These are phyloP conservation scores for Piper betle DNA, from an alignment of 164 flowering plant species.

Conservation along the genomic window DNA sequence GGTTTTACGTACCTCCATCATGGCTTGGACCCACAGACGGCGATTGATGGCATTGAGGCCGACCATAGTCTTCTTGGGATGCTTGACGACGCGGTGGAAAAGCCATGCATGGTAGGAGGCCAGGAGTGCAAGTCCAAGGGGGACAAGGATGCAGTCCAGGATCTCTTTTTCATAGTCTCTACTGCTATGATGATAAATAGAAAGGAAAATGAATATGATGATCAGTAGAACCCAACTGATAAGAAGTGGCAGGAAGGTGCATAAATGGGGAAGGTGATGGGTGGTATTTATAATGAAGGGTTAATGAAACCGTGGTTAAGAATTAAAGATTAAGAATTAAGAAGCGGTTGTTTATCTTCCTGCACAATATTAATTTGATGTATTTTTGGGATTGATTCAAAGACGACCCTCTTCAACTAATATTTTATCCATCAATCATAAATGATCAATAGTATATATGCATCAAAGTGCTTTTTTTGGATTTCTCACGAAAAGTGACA, in stretches of 20 bases:
- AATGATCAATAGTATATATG: too few species aligned
- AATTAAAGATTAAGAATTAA: too few species aligned
- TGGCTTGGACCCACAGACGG: constrained; percentile 57
- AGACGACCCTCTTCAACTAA: too few species aligned
- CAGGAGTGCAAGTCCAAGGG: constrained; percentile 44
- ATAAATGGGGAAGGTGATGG: neutral
- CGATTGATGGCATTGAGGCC: constrained; percentile 71
- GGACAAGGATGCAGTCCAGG: constrained; percentile 52
- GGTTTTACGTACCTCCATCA: constrained; percentile 55
- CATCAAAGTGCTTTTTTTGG: too few species aligned
- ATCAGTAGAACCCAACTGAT: neutral
- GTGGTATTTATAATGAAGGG: neutral
- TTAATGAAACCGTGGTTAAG: too few species aligned
- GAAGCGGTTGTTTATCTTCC: too few species aligned
- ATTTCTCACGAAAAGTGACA: too few species aligned
- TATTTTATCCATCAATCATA: too few species aligned
- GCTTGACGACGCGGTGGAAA: constrained; percentile 27
- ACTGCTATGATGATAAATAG: neutral
- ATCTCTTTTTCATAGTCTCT: constrained; percentile 24
- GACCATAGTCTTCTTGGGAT: constrained; percentile 49
- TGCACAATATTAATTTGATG: too few species aligned
- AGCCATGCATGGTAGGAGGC: constrained; percentile 61
- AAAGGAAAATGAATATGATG: neutral
- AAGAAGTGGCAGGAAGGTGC: neutral
- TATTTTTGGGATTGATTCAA: too few species aligned